phyloP scores from a whole-genome alignment of 148 eudicot genomes.

The Pharnaceum exiguum region DNA sequence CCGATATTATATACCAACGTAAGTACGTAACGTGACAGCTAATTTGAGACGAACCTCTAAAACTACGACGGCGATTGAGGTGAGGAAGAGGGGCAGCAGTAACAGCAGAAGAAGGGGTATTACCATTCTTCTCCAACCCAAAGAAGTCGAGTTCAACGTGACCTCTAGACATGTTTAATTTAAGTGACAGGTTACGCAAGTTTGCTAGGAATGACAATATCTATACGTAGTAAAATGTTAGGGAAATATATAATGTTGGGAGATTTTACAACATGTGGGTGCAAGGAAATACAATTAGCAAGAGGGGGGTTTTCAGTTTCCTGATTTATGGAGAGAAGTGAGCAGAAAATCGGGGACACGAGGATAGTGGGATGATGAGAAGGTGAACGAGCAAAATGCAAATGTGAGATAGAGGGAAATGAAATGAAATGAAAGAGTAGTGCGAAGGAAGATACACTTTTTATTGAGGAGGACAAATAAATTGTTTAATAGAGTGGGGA shows the following conservation, averaged over 20 bases:
- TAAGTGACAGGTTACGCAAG: not conserved
- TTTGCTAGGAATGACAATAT: not conserved
- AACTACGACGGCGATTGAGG: constrained; percentile 43
- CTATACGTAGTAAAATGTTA: not conserved
- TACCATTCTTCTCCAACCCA: constrained; percentile 12
- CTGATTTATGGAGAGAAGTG: too few relatives aligned
- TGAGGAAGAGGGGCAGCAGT: constrained; percentile 13
- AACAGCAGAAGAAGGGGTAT: not conserved
- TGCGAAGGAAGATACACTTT: too few relatives aligned
- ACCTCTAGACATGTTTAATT: constrained; percentile 19
- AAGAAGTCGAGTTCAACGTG: constrained; percentile 47
- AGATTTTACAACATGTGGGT: not conserved
- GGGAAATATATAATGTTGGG: not conserved
- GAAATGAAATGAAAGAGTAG: too few relatives aligned
- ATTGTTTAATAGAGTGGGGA: too few relatives aligned
- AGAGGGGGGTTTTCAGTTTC: too few relatives aligned
- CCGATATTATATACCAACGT: not conserved
- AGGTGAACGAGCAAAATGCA: too few relatives aligned
- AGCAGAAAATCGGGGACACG: too few relatives aligned
- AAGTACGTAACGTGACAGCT: too few relatives aligned
- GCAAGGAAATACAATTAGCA: not conserved
- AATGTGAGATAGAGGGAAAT: too few relatives aligned
- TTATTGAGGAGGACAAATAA: too few relatives aligned
- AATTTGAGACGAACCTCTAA: constrained; percentile 21
- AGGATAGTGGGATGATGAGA: too few relatives aligned